phyloP scores from a whole-genome alignment of 495 filamentous ascomycete species.

The Elasticomyces elasticus region DNA sequence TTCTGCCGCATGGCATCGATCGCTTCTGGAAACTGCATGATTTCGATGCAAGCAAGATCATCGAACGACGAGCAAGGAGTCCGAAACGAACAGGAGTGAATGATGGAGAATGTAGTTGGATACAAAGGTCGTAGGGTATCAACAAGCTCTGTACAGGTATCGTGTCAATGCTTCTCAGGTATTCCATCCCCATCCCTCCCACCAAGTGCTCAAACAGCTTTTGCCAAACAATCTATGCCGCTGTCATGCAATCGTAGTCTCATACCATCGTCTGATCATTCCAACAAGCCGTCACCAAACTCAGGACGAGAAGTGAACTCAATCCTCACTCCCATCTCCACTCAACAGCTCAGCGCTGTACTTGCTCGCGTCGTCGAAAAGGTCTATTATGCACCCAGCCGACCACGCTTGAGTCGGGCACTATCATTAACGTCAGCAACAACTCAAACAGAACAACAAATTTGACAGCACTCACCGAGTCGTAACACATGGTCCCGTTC shows the following conservation, averaged over 20 bases:
- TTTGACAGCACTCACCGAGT: conserved; percentile 58
- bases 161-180: neutral
- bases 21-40: no score
- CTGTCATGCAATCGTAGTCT: neutral
- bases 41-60: no score
- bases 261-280: neutral
- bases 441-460: neutral
- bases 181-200: neutral
- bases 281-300: neutral
- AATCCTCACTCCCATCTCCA: neutral
- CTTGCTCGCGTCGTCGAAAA: conserved; percentile 78
- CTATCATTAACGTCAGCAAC: conserved; percentile 34
- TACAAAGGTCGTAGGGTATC: neutral
- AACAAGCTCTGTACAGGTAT: neutral
- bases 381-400: conserved; percentile 80
- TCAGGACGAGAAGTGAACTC: neutral
- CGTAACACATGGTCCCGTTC: conserved; percentile 67
- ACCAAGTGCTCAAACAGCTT: neutral
- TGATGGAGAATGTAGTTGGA: no score
- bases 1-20: no score
- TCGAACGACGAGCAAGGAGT: no score
- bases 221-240: conserved; percentile 1
- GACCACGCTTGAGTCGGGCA: conserved; percentile 95
- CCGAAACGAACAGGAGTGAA: no score
- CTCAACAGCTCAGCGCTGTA: conserved; percentile 18